Evolutionary conservation across 2,329 filamentous ascomycete species (phyloP).

Genomic region (Coniochaeta sp.): DNA sequence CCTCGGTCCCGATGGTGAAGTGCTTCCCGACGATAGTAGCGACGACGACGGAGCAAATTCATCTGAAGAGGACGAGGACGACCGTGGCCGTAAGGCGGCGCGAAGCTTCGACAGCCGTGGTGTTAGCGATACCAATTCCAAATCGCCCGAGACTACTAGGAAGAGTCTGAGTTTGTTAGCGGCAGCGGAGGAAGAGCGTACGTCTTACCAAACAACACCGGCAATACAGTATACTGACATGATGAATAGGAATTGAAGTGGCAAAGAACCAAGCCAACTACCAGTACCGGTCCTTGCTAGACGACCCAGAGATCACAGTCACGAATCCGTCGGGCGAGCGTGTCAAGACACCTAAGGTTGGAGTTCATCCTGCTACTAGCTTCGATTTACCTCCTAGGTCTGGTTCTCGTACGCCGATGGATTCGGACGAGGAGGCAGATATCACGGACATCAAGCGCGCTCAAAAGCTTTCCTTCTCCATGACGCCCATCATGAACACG

Average conservation of each 20-base stretch:
- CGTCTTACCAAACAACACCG: slow-evolving; percentile 24
- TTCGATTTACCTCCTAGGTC: slow-evolving; percentile 65
- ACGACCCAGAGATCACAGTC: slow-evolving; percentile 59
- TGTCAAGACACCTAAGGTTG: slow-evolving; percentile 44
- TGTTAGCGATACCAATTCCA: slow-evolving; percentile 21
- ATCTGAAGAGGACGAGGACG: slow-evolving; percentile 59
- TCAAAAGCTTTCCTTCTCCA: slow-evolving; percentile 73
- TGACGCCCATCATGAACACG: slow-evolving; percentile 72
- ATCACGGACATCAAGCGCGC: slow-evolving; percentile 79
- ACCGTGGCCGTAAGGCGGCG: slow-evolving; percentile 51
- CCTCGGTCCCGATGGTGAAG: slow-evolving; percentile 57
- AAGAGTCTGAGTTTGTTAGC: slow-evolving; percentile 58
- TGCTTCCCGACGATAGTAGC: slow-evolving; percentile 58
- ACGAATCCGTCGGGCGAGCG: slow-evolving; percentile 58
- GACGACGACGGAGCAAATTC: slow-evolving; percentile 48
- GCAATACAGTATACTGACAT: slow-evolving; percentile 13
- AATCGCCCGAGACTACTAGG: slow-evolving; percentile 26
- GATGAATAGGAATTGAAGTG: slow-evolving; percentile 41
- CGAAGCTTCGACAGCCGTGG: slow-evolving; percentile 35
- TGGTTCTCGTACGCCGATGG: slow-evolving; percentile 50
- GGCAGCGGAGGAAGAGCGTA: slow-evolving; percentile 73
- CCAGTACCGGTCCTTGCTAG: slow-evolving; percentile 56
- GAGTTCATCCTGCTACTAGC: slow-evolving; percentile 75
- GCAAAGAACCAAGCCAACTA: slow-evolving; percentile 41
- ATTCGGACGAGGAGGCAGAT: slow-evolving; percentile 82